These are phyloP conservation scores for Tritrichomonas foetus DNA, from an alignment of 208 protist genomes.

Conservation along the genomic window DNA sequence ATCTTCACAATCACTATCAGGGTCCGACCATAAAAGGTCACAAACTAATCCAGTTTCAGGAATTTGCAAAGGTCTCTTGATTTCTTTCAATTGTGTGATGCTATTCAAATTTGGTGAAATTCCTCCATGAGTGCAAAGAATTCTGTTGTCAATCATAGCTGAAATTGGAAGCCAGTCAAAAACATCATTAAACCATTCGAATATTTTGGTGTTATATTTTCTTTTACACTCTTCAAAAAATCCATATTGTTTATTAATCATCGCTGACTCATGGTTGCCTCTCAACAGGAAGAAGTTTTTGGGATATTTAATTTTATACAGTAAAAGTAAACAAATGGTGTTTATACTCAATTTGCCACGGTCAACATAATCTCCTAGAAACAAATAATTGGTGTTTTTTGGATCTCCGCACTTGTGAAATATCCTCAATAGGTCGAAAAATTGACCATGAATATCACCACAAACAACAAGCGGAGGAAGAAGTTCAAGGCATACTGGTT, in stretches of 20 bases:
- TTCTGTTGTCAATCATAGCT: slow-evolving; percentile 97
- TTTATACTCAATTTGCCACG: background rate
- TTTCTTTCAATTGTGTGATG: slow-evolving; percentile 80
- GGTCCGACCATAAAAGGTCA: slow-evolving; percentile 98
- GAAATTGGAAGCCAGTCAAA: slow-evolving; percentile 97
- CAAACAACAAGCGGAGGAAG: slow-evolving; percentile 62
- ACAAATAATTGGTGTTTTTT: background rate
- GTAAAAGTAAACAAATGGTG: slow-evolving; percentile 27
- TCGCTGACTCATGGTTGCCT: slow-evolving; percentile 93
- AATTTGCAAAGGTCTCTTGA: slow-evolving; percentile 91
- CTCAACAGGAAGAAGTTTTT: slow-evolving; percentile 91
- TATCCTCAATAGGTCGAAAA: slow-evolving; percentile 95
- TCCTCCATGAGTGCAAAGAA: slow-evolving; percentile 86
- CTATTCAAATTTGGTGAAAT: slow-evolving; percentile 52
- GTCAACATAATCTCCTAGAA: slow-evolving; percentile 39
- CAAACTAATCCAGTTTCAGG: slow-evolving; percentile 96
- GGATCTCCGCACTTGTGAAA: slow-evolving; percentile 85
- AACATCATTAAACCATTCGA: slow-evolving; percentile 95
- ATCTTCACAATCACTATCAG: slow-evolving; percentile 78
- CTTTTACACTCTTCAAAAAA: slow-evolving; percentile 77
- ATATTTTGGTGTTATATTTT: slow-evolving; percentile 93
- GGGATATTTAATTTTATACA: slow-evolving; percentile 43
- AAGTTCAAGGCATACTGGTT: slow-evolving; percentile 66
- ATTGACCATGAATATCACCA: slow-evolving; percentile 98
- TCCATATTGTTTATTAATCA: slow-evolving; percentile 94